Conservation (phyloP, 495 filamentous ascomycete genomes). For the Lasiosphaeria ovina region DNA sequence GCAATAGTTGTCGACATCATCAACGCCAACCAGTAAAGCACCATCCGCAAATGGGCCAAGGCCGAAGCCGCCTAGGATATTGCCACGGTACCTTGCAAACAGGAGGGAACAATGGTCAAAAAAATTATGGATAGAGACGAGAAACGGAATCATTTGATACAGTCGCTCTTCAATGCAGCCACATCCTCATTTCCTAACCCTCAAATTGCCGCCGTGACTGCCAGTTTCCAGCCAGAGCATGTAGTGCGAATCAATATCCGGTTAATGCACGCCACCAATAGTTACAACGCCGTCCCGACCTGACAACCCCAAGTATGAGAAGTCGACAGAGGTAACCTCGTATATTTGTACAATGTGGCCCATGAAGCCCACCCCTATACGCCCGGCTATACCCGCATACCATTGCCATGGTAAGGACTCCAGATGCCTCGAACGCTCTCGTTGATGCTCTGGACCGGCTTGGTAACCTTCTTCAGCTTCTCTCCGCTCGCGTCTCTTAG, state of each 20-base stretch:
- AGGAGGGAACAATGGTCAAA: not conserved
- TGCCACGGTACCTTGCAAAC: not conserved
- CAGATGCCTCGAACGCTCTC: constrained; percentile 93
- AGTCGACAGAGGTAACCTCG: constrained; percentile 3
- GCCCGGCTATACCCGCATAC: constrained; percentile 38
- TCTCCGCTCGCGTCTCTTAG: constrained; percentile 81
- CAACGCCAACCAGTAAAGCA: constrained; percentile 50
- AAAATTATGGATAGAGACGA: not conserved
- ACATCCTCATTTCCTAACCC: too few relatives aligned
- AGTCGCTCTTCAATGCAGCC: too few relatives aligned
- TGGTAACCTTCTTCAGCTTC: constrained; percentile 75
- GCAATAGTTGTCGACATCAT: constrained; percentile 57
- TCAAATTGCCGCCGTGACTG: not conserved
- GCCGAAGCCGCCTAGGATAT: not conserved
- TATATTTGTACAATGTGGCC: constrained; percentile 13
- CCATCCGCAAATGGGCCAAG: not conserved
- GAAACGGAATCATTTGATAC: too few relatives aligned
- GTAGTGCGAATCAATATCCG: not conserved
- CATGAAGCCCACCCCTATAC: not conserved
- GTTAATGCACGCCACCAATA: not conserved
- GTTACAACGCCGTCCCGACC: not conserved
- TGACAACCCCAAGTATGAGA: not conserved
- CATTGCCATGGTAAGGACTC: constrained; percentile 82
- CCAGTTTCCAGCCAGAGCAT: not conserved
- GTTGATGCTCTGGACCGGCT: constrained; percentile 82